Evolutionary conservation across 371 early-diverging fungal species (phyloP), one percentile per base, ranked within the genome.

Genomic region (Conidiobolus incongruus): DNA sequence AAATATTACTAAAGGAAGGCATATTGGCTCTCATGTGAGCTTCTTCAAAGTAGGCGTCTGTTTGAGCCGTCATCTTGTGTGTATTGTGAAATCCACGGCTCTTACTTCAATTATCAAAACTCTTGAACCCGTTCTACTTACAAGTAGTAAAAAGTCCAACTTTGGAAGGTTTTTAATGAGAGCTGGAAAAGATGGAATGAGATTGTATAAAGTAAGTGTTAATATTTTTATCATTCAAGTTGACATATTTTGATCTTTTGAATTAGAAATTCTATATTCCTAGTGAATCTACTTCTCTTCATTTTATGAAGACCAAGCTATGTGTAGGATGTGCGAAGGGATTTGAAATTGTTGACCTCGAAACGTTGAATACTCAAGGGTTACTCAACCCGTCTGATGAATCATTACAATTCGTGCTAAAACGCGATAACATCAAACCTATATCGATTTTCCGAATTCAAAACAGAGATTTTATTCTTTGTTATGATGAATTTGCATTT

Each of bases 401-500:
- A 8, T 64, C 70, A 26, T 68, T 90, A 39, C 70, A 75, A 40
- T 87, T 88, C 67, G 81, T 87, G 2, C 67, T 71, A 38, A 75
- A 77, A 47, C 55, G 73, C 55, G 68, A 80, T 49, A 58, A 66
- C 40, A 43, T 77, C 52, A 64, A 62, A 38, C 91, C 94, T 1
- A 63, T 90, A 21, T 75, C 81, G 1, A 72, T 93, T 51, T 91
- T 79, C 59, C 65, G 81, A 10, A 66, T 83, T 28, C 59, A 59
- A 6, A 62, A 70, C 22, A 75, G 79, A 10, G 68, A 81, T 52
- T 84, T 81, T 53, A 49, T 93, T 35, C 67, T 91, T 15, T 91
- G 92, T 55, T 93, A 90, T 57, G 75, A 85, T 60, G 69, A 76
- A 44, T 86, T 86, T 64, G 85, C 75, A 0, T 90, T 91, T 50